A percentile compares a stretch with the other conserved stretches of the same genome.
These are phyloP conservation scores for Podospora comata DNA, from an alignment of 495 filamentous ascomycete species.

Conservation along the genomic window DNA sequence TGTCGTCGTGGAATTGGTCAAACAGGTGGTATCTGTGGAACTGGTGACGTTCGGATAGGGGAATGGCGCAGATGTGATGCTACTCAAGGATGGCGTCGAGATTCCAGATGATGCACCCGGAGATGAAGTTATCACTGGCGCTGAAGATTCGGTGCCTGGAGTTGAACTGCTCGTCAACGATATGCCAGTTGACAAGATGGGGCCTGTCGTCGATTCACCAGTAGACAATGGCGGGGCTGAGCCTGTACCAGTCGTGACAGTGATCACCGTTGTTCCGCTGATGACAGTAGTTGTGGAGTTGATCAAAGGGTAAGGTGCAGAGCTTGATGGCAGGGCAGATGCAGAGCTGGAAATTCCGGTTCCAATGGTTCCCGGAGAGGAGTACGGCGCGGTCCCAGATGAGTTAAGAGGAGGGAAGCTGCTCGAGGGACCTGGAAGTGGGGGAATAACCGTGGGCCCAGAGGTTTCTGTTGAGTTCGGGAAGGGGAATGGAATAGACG, in stretches of 20 bases:
- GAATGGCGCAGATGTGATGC: neutral
- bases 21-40: constrained; percentile 4
- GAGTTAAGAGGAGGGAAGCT: neutral
- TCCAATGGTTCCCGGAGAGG: neutral
- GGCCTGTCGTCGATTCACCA: neutral
- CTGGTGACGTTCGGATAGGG: neutral
- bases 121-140: neutral
- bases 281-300: constrained; percentile 20
- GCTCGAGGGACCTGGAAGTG: constrained; percentile 1
- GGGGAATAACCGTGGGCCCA: constrained; percentile 9
- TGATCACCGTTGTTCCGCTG: neutral
- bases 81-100: neutral
- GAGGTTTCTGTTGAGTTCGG: constrained; percentile 21
- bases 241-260: neutral
- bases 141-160: neutral
- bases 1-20: constrained; percentile 2
- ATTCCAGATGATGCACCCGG: constrained; percentile 1
- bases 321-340: neutral
- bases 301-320: constrained; percentile 9
- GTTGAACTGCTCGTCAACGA: neutral
- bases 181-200: neutral
- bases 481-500: constrained; percentile 7
- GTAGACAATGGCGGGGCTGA: neutral
- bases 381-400: constrained; percentile 9
- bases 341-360: neutral